Conservation (phyloP, 2,329 filamentous ascomycete species). For the Pseudogymnoascus sp. region DNA sequence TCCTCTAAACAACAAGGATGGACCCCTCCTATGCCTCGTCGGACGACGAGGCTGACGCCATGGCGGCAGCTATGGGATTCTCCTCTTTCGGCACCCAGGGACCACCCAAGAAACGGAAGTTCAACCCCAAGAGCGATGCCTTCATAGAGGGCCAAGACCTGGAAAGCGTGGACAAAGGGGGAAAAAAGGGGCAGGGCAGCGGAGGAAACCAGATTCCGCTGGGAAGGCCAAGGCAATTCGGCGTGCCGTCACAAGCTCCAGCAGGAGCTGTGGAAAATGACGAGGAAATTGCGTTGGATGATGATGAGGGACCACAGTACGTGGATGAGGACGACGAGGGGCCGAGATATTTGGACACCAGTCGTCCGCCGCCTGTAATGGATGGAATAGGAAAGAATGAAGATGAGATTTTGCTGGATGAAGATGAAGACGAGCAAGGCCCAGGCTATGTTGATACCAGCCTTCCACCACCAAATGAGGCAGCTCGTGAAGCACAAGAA, state of each 20-base stretch:
- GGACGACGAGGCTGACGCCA: constrained; percentile 40
- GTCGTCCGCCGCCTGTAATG: constrained; percentile 22
- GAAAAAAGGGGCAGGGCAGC: constrained; percentile 28
- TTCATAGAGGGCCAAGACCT: constrained; percentile 34
- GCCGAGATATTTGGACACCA: constrained; percentile 22
- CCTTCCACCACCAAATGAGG: constrained; percentile 12
- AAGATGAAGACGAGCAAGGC: constrained; percentile 28
- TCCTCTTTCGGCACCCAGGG: constrained; percentile 56
- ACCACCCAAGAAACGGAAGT: constrained; percentile 58
- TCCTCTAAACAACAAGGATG: background rate
- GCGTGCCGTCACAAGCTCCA: background rate
- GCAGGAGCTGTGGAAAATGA: constrained; percentile 13
- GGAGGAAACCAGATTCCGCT: constrained; percentile 27
- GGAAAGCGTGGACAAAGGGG: constrained; percentile 25
- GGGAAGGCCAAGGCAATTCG: constrained; percentile 23
- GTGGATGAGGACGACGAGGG: constrained; percentile 13
- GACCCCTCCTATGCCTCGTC: constrained; percentile 5
- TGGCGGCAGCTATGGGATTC: constrained; percentile 67
- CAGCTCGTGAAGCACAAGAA: constrained; percentile 20
- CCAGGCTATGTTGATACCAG: constrained; percentile 10
- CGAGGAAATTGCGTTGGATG: constrained; percentile 22
- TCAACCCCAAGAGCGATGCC: constrained; percentile 49
- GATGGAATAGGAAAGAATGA: constrained; percentile 26
- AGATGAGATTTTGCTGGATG: constrained; percentile 40
- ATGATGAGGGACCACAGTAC: constrained; percentile 12